Base-by-base conservation (phyloP, 73 alveolate species). In the Diophrys sp. region DNA sequence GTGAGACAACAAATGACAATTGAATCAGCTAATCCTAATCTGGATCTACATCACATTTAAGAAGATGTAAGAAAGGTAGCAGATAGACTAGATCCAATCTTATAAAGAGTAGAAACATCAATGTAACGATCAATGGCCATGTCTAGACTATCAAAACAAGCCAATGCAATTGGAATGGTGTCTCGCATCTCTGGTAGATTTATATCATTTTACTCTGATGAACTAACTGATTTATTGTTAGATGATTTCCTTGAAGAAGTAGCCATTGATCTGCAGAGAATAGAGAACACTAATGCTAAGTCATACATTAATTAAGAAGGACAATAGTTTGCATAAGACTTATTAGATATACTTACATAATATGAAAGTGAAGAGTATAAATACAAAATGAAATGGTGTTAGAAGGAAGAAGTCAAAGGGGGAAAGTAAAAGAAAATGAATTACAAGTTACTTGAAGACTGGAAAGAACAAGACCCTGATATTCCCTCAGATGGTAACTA, bases 191-290 rank as follows among this genome's bases (percentile, higher is more conserved):
- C 90, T 29, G 96, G 93, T 8, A 78, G 91, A 62, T 57, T 78
- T 29, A 89, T 89, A 0, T 32, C 74, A 5, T 89, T 78, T 62
- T 89, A 89, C 53, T 71, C 96, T 8, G 91, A 89, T 67, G 92
- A 84, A 2, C 85, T 89, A 0, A 67, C 89, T 0, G 96, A 89
- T 0, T 24, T 89, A 74, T 54, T 89, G 0, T 1, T 89, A 0
- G 90, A 89, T 32, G 96, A 89, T 56, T 62, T 89, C 70, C 82
- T 89, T 0, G 73, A 26, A 23, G 96, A 89, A 18, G 74, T 87
- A n/a, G 96, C 79, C 8, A 34, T 67, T 24, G 89, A 82, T n/a
- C 85, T 87, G 11, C 73, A 82, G 54, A 56, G 32, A 25, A 44
- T 86, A 0, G 93, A 86, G 80, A 33, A 79, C 29, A 44, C 25